Conservation (phyloP, 345 rosid genomes). For the Populus simonii region DNA sequence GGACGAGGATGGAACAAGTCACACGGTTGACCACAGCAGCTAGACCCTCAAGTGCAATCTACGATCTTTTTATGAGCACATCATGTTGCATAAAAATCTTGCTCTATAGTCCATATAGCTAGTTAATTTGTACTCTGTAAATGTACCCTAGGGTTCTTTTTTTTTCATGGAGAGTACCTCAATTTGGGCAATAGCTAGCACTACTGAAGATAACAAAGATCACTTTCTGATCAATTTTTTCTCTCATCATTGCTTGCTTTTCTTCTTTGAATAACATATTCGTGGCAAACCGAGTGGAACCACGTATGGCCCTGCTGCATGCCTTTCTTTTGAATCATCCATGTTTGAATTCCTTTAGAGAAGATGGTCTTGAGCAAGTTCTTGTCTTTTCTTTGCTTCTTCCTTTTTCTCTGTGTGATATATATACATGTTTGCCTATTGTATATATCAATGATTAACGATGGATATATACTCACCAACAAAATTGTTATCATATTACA, state of each 20-base stretch:
- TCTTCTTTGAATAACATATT: neutral
- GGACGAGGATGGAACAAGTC: too few species aligned
- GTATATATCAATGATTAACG: slow-evolving; percentile 8
- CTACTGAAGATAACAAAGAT: neutral
- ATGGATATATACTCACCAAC: neutral
- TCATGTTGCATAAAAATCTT: too few species aligned
- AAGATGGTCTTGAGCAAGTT: slow-evolving; percentile 1
- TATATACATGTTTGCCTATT: too few species aligned
- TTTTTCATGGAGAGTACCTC: neutral
- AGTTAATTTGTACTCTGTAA: too few species aligned
- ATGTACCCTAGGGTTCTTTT: neutral
- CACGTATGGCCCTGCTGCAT: neutral
- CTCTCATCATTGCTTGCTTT: slow-evolving; percentile 2
- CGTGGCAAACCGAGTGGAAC: slow-evolving; percentile 2
- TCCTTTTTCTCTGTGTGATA: neutral
- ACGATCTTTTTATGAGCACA: too few species aligned
- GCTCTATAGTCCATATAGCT: too few species aligned
- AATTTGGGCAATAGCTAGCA: neutral
- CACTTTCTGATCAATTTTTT: too few species aligned
- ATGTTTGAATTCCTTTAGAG: neutral
- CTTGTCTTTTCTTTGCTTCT: slow-evolving; percentile 1
- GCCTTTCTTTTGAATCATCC: slow-evolving; percentile 1
- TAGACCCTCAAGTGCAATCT: too few species aligned
- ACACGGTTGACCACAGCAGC: too few species aligned
- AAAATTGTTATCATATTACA: neutral